Evolutionary conservation across 2,329 filamentous ascomycete genomes (phyloP).

Genomic region (Rosellinia necatrix): DNA sequence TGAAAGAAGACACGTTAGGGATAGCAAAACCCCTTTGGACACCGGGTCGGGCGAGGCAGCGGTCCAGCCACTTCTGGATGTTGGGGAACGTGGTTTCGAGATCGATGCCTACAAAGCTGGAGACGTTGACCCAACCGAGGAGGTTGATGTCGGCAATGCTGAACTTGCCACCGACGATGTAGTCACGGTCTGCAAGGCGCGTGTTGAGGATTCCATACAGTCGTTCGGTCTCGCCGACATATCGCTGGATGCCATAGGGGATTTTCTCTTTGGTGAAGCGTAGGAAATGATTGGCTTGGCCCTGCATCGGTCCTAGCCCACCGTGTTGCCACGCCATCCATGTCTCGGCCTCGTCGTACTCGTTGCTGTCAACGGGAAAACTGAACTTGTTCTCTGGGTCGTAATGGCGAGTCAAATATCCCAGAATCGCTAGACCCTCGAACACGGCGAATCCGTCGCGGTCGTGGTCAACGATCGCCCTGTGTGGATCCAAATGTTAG

Average conservation of each 20-base stretch:
- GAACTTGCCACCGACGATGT: slow-evolving; percentile 63
- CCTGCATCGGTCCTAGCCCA: slow-evolving; percentile 74
- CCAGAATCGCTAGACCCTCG: slow-evolving; percentile 74
- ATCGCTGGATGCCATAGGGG: slow-evolving; percentile 72
- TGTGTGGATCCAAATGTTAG: neutral
- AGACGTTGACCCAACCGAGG: slow-evolving; percentile 69
- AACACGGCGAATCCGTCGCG: slow-evolving; percentile 67
- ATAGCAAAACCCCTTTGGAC: slow-evolving; percentile 68
- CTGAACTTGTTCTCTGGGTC: slow-evolving; percentile 70
- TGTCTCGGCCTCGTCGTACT: slow-evolving; percentile 54
- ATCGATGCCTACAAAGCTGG: slow-evolving; percentile 65
- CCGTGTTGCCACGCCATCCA: slow-evolving; percentile 76
- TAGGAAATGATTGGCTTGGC: slow-evolving; percentile 75
- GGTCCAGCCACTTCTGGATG: slow-evolving; percentile 69
- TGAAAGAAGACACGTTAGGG: slow-evolving; percentile 50
- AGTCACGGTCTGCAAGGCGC: slow-evolving; percentile 60
- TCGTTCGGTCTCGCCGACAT: slow-evolving; percentile 75
- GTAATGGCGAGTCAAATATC: slow-evolving; percentile 75
- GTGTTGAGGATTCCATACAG: slow-evolving; percentile 74
- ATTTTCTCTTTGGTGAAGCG: slow-evolving; percentile 71
- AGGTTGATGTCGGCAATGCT: slow-evolving; percentile 74
- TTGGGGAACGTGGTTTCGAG: slow-evolving; percentile 64
- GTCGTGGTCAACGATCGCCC: slow-evolving; percentile 68
- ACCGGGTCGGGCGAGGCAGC: slow-evolving; percentile 61
- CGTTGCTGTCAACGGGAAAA: slow-evolving; percentile 53